Evolutionary conservation across 2,329 filamentous ascomycete genomes (phyloP).

Genomic region (Lecanicillium sp.): DNA sequence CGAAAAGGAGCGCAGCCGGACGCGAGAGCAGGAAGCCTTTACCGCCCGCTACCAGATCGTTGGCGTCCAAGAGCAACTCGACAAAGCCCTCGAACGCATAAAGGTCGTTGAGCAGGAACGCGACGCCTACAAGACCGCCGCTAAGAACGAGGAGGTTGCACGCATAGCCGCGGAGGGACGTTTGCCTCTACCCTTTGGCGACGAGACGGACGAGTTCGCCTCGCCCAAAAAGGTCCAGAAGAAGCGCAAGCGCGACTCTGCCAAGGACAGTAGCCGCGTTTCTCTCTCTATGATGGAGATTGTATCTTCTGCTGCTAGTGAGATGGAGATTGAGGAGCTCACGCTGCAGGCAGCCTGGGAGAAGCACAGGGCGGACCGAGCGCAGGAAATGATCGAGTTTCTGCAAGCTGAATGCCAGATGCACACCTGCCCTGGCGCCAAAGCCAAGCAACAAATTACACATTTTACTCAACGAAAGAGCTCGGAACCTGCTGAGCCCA

Average conservation of each 20-base stretch:
- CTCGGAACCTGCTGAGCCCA: neutral
- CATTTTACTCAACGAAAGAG: neutral
- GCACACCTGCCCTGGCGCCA: slow-evolving; percentile 57
- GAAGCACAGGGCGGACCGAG: slow-evolving; percentile 59
- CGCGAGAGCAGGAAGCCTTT: slow-evolving; percentile 64
- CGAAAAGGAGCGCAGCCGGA: slow-evolving; percentile 56
- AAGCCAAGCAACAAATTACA: slow-evolving; percentile 19
- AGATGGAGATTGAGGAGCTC: slow-evolving; percentile 54
- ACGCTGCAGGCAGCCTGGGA: slow-evolving; percentile 49
- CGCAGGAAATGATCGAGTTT: slow-evolving; percentile 69
- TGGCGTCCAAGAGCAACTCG: slow-evolving; percentile 59
- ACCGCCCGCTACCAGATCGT: slow-evolving; percentile 60
- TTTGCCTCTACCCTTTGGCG: slow-evolving; percentile 54
- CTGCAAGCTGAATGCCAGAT: slow-evolving; percentile 69
- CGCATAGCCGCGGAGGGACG: slow-evolving; percentile 66
- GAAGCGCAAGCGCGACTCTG: slow-evolving; percentile 24
- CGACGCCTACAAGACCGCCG: slow-evolving; percentile 64
- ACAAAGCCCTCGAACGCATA: slow-evolving; percentile 56
- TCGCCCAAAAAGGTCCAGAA: slow-evolving; percentile 48
- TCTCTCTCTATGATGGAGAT: slow-evolving; percentile 46
- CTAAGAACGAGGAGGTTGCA: slow-evolving; percentile 67
- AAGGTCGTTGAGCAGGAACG: slow-evolving; percentile 66
- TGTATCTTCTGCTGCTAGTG: slow-evolving; percentile 48
- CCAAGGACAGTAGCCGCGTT: slow-evolving; percentile 34
- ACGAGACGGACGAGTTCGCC: slow-evolving; percentile 53